Evolutionary conservation across 768 basidiomycete species (phyloP).

Genomic region (Boletellus emodensis): DNA sequence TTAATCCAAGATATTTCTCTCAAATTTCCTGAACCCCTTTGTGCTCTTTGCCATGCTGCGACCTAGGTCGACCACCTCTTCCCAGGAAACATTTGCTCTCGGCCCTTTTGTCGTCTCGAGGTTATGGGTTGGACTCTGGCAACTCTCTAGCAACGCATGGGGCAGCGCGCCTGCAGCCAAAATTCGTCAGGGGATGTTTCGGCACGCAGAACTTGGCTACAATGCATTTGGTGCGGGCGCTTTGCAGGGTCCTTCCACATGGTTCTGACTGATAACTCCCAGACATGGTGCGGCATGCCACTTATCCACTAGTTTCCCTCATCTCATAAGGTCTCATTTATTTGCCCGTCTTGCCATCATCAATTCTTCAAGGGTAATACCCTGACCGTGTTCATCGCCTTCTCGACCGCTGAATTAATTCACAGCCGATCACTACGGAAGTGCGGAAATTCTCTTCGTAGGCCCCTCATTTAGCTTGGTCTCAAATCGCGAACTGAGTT

Average conservation of each 20-base stretch:
- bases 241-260: conserved; percentile 8
- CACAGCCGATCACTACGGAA: conserved; percentile 83
- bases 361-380: conserved; percentile 23
- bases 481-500: not conserved
- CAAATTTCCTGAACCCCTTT: conserved; percentile 3
- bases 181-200: conserved; percentile 64
- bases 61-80: conserved; percentile 8
- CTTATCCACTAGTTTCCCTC: conserved; percentile 1
- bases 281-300: conserved; percentile 54
- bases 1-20: conserved; percentile 4
- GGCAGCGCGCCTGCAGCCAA: conserved; percentile 65
- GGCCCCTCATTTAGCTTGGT: conserved; percentile 19
- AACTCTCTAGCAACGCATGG: conserved; percentile 83
- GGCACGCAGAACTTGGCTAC: conserved; percentile 53
- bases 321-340: conserved; percentile 14
- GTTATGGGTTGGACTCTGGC: conserved; percentile 80
- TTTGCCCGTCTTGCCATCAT: conserved; percentile 4
- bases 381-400: conserved; percentile 1
- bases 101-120: conserved; percentile 59
- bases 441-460: conserved; percentile 79
- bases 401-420: conserved; percentile 10
- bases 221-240: conserved; percentile 40
- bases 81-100: conserved; percentile 47
- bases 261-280: conserved; percentile 8
- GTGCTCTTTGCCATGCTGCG: conserved; percentile 19